Base-by-base conservation (phyloP, 345 rosid genomes). In the Draba incana region DNA sequence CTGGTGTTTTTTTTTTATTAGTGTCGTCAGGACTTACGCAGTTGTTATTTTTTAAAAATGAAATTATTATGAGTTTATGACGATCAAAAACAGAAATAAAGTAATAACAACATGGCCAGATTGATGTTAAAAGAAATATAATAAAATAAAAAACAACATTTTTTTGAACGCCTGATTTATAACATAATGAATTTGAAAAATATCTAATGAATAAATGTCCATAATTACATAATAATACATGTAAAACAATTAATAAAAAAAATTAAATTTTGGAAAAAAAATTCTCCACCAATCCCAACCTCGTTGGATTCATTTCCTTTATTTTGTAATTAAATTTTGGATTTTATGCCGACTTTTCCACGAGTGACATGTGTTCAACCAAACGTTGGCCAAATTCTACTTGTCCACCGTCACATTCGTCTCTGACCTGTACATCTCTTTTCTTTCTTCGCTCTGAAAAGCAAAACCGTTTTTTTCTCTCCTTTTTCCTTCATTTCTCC, bases 371-470 rank as follows among this genome's bases (percentile, higher is more conserved):
- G 66, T 63, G 75, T 15, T 35, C 12, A 62, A 43, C 49, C 53
- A 77, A 13, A 27, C 49, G 62, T 44, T 60, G 28, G 41, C 30
- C 27, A 62, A 62, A 62, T 14, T 8, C 60, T 41, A 62, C 61
- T 69, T 75, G 25, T 47, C 55, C 79, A 57, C 62, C 57, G 64
- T n/a, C n/a, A n/a, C n/a, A n/a, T n/a, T n/a, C n/a, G n/a, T 44
- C 37, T 69, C 60, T 16, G 8, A 6, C 42, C 24, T 46, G 20
- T 30, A 0, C 13, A 24, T 30, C 60, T 13, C 7, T 33, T 5
- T 28, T 59, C 70, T 14, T 38, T 16, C 5, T 39, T 2, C 38
- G 1, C 57, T 69, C 51, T 50, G 11, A 31, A 23, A 13, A 35
- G 51, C 10, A 38, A 15, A n/a, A 39, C 41, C 55, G 3, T 12